phyloP scores from a whole-genome alignment of 78 protist species.

The Dictyostelium firmibasis region DNA sequence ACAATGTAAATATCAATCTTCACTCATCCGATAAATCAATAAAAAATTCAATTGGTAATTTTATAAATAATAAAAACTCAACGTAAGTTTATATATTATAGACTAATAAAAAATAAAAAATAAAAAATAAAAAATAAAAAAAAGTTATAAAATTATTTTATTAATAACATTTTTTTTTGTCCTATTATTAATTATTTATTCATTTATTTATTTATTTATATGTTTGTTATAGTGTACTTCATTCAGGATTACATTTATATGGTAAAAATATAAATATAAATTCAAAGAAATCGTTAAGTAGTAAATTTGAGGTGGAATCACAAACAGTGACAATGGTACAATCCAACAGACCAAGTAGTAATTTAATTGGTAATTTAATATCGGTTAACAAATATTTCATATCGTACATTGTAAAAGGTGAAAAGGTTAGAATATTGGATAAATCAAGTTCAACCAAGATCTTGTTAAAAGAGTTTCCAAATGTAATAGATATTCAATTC shows the following conservation, averaged over 20 bases:
- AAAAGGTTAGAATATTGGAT: constrained; percentile 58
- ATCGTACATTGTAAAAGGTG: constrained; percentile 44
- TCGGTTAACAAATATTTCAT: constrained; percentile 29
- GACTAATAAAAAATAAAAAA: no score
- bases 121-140: neutral
- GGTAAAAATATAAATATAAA: constrained; percentile 45
- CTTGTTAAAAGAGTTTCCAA: constrained; percentile 23
- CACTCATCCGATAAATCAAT: neutral
- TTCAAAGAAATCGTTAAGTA: neutral
- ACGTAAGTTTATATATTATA: neutral
- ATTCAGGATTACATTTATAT: constrained; percentile 29
- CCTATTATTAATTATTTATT: neutral
- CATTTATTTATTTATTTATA: neutral
- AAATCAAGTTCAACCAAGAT: neutral
- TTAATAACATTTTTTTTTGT: neutral
- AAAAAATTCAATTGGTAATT: constrained; percentile 10
- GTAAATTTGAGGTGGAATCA: constrained; percentile 31
- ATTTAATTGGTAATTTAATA: constrained; percentile 29
- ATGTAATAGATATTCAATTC: constrained; percentile 44
- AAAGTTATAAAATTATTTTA: constrained; percentile 6
- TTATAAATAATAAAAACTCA: neutral
- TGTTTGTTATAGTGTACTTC: neutral
- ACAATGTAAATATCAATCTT: neutral
- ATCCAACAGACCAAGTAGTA: neutral
- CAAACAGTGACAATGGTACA: constrained; percentile 46